Base-by-base conservation (phyloP, 441 rosid species). In the Manihot esculenta region DNA sequence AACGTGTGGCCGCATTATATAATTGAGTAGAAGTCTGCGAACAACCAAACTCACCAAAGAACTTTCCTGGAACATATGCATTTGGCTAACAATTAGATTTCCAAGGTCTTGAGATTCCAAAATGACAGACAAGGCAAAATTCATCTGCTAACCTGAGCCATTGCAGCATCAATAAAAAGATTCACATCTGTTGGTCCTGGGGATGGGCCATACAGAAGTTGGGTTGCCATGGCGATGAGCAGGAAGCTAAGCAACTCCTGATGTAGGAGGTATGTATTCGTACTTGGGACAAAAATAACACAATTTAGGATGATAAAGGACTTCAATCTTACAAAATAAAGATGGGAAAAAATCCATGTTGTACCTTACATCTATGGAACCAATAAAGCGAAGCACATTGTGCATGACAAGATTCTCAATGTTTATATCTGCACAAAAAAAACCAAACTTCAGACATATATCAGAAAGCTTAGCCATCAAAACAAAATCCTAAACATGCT, bases 171-270 rank as follows among this genome's bases (percentile, higher is more conserved):
- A 72, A 88, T 82, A 78, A 95, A 93, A 67, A 97, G 97, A 69
- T 93, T 90, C 35, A 77, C 84, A 78, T 93, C 96, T 54, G 80
- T 72, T 30, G 86, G 86, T 75, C 93, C 93, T 12, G 93, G 97
- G 49, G 93, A 78, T 68, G 97, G 94, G 27, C 89, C 93, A 48
- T 83, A 90, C 55, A 80, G 91, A 81, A 95, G 98, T 81, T 95
- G 98, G 66, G 99, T 88, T 64, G 98, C 88, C 99, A 95, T 89
- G 1, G 92, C 86, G 67, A 91, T 83, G 57, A 89, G 86, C 86
- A 88, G 77, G 89, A 96, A 96, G 78, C 86, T 87, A 62, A 96
- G 89, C 87, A 93, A 81, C 89, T 96, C 98, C 80, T 87, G 97
- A 82, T 96, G 98, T 76, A 91, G 82, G 72, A 82, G 75, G 77